Base-by-base conservation (phyloP, 1,284 basidiomycete genomes). In the Gymnopus androsaceus region DNA sequence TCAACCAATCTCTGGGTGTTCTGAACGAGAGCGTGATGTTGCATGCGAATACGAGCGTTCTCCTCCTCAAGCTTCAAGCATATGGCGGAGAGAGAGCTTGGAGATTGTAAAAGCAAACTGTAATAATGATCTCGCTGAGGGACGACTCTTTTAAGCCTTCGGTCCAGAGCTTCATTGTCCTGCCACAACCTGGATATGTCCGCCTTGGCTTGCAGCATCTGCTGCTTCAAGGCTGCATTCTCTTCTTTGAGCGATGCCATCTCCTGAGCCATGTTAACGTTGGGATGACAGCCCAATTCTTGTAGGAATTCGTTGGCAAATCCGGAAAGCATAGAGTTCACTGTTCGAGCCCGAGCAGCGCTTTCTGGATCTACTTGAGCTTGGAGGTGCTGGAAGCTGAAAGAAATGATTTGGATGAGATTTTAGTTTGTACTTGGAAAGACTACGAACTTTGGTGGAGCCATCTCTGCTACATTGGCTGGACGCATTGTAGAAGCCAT, bases 241-340 rank as follows among this genome's bases (percentile, higher is more conserved):
- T 50, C 34, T 4, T 28, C 25, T 17, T 28, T 36, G 23, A 38
- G 33, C 25, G 15, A 9, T 21, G 27, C 48, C 36, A 37, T 27
- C 7, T 50, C 48, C 34, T 50, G 33, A 3, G 34, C n/a, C 36
- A 50, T 50, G 7, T 15, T 36, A 28, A 50, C 38, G 7, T 15
- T 36, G 19, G 48, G 48, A 28, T 50, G 30, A 4, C 27, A 30
- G 21, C 34, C 48, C 36, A 11, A 28, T 23, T 50, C 48, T 15
- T 19, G 23, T 21, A 50, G 23, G 14, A 21, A 50, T 1, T 37
- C 21, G 12, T 50, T 50, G 11, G 48, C 36, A 19, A 37, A 50
- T 3, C 36, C 48, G 38, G 48, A 50, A 8, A 50, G 34, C 48
- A 50, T 50, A 15, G 33, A 15, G 34, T 38, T 37, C 23, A 50